Conservation (phyloP, 1,139 yeast species). For the Saccharomyces pastorianus region DNA sequence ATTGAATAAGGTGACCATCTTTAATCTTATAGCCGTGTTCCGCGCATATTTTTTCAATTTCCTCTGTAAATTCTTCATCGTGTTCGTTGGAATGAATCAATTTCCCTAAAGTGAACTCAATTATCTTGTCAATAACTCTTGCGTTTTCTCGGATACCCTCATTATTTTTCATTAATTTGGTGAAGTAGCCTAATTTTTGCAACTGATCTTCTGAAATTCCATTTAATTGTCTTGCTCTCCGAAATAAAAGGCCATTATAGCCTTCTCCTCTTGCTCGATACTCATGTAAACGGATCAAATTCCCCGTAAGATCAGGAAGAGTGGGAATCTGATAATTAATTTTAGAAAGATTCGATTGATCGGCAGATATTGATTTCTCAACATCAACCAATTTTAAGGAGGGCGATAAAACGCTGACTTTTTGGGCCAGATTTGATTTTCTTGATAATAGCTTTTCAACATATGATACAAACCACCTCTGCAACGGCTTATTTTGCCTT, state of each 20-base stretch:
- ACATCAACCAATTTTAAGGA: background rate
- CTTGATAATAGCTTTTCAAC: slow-evolving; percentile 3
- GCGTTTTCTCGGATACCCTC: slow-evolving; percentile 40
- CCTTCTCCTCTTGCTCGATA: slow-evolving; percentile 17
- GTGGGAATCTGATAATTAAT: slow-evolving; percentile 6
- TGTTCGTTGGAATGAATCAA: slow-evolving; percentile 31
- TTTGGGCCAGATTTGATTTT: background rate
- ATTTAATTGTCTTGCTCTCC: slow-evolving; percentile 15
- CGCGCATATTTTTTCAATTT: slow-evolving; percentile 18
- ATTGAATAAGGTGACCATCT: slow-evolving; percentile 4
- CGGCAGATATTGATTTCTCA: background rate
- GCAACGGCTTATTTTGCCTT: slow-evolving; percentile 17
- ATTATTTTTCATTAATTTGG: slow-evolving; percentile 44
- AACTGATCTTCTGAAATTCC: slow-evolving; percentile 14
- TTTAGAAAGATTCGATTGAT: background rate
- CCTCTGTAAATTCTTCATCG: slow-evolving; percentile 31
- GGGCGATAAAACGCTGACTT: background rate
- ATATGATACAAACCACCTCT: slow-evolving; percentile 15
- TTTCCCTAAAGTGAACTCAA: slow-evolving; percentile 35
- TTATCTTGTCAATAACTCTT: slow-evolving; percentile 39
- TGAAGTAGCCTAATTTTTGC: slow-evolving; percentile 46
- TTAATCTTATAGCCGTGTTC: slow-evolving; percentile 15
- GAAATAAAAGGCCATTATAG: slow-evolving; percentile 17
- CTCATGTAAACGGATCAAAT: slow-evolving; percentile 17
- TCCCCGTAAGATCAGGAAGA: slow-evolving; percentile 12